Evolutionary conservation across 2,329 filamentous ascomycete species (phyloP).

Genomic region (Pestalotiopsis fici): DNA sequence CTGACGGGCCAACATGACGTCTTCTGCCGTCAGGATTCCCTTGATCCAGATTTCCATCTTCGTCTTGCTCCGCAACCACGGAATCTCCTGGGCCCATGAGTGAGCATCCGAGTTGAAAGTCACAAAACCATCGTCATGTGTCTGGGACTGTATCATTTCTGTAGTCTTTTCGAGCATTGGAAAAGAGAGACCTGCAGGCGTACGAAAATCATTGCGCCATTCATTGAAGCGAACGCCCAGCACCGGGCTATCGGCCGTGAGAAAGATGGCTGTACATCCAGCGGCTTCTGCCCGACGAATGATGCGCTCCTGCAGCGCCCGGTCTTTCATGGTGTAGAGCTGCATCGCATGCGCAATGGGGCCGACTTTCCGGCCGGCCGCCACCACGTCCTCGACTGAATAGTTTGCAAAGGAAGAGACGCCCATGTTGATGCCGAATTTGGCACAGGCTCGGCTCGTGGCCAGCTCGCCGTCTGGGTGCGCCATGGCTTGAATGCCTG

Average conservation of each 20-base stretch:
- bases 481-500: conserved; percentile 55
- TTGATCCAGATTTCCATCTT: conserved; percentile 47
- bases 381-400: conserved; percentile 17
- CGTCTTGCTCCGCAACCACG: conserved; percentile 49
- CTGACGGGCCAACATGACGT: conserved; percentile 36
- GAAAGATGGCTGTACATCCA: conserved; percentile 52
- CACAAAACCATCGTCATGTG: conserved; percentile 22
- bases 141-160: conserved; percentile 14
- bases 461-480: conserved; percentile 53
- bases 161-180: conserved; percentile 13
- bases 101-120: conserved; percentile 27
- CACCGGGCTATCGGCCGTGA: conserved; percentile 54
- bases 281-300: conserved; percentile 39
- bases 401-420: conserved; percentile 48
- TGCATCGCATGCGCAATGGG: conserved; percentile 49
- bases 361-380: conserved; percentile 33
- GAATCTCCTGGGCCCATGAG: conserved; percentile 50
- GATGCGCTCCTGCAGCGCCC: conserved; percentile 39
- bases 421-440: conserved; percentile 42
- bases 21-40: conserved; percentile 28
- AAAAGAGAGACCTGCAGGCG: conserved; percentile 33
- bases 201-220: conserved; percentile 49
- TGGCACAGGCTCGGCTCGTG: conserved; percentile 43
- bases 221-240: conserved; percentile 52
- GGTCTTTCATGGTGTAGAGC: conserved; percentile 51